Percentiles rank a stretch among this genome's conserved stretches.
Evolutionary conservation across 2,329 filamentous ascomycete species (phyloP).

Genomic region (Penicillium oxalicum): DNA sequence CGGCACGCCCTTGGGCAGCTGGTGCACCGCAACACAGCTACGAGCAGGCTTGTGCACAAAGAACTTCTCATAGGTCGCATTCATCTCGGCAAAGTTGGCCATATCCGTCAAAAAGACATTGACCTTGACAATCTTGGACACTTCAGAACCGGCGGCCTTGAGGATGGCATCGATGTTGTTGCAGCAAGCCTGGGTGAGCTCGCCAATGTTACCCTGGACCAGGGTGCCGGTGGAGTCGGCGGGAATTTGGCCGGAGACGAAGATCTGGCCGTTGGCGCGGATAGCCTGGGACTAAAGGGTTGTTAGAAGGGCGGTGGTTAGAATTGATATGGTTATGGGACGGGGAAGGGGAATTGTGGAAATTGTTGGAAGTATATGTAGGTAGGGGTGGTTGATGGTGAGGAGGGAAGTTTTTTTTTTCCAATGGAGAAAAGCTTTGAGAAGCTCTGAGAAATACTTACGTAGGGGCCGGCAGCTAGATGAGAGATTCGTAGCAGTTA

Average conservation of each 20-base stretch:
- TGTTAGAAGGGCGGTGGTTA: too few species aligned
- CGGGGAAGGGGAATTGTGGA: neutral
- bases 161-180: constrained; percentile 81
- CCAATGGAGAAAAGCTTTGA: too few species aligned
- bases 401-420: neutral
- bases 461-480: constrained; percentile 40
- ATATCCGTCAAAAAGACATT: constrained; percentile 83
- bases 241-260: constrained; percentile 72
- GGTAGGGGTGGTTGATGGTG: neutral
- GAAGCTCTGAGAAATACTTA: constrained; percentile 21
- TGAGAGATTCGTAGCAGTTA: constrained; percentile 5
- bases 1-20: constrained; percentile 58
- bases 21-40: constrained; percentile 58
- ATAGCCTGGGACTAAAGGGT: constrained; percentile 51
- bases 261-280: constrained; percentile 62
- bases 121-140: constrained; percentile 82
- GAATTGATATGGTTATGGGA: neutral
- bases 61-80: constrained; percentile 64
- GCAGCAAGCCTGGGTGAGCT: constrained; percentile 66
- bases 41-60: constrained; percentile 60
- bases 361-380: constrained; percentile 1
- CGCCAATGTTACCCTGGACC: constrained; percentile 58
- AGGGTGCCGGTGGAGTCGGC: constrained; percentile 57
- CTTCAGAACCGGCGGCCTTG: constrained; percentile 68
- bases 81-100: constrained; percentile 78